Conservation (phyloP, 2,329 filamentous ascomycete genomes). For the Aureobasidium subglaciale region DNA sequence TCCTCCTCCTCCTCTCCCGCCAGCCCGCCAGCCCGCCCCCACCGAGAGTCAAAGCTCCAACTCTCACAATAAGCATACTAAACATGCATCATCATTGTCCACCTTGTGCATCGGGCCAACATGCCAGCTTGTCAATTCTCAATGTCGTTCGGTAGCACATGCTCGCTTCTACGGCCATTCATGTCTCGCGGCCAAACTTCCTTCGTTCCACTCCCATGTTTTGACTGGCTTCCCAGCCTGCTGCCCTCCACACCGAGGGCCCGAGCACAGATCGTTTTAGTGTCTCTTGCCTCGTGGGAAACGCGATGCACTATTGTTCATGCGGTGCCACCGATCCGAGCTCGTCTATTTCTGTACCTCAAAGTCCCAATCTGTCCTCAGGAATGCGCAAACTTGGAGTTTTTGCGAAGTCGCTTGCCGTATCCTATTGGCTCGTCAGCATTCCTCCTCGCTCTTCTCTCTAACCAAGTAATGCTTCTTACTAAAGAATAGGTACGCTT, state of each 20-base stretch:
- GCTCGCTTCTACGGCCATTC: slow-evolving; percentile 9
- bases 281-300: slow-evolving; percentile 11
- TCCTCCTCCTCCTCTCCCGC: background rate
- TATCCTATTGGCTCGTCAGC: slow-evolving; percentile 23
- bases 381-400: slow-evolving; percentile 39
- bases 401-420: slow-evolving; percentile 42
- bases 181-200: background rate
- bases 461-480: slow-evolving; percentile 1
- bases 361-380: slow-evolving; percentile 11
- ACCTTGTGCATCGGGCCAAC: background rate
- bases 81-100: background rate
- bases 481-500: slow-evolving; percentile 41
- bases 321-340: slow-evolving; percentile 1
- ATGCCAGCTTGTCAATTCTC: background rate
- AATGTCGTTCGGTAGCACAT: slow-evolving; percentile 1
- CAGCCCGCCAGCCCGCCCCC: background rate
- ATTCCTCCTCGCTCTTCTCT: background rate
- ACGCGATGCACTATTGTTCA: slow-evolving; percentile 11
- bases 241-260: background rate
- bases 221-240: background rate
- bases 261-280: slow-evolving; percentile 5
- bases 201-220: background rate
- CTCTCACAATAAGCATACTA: background rate
- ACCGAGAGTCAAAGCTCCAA: background rate
- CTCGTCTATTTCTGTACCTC: slow-evolving; percentile 13